Conservation (phyloP, 208 protist species). For the Leishmania arabica region DNA sequence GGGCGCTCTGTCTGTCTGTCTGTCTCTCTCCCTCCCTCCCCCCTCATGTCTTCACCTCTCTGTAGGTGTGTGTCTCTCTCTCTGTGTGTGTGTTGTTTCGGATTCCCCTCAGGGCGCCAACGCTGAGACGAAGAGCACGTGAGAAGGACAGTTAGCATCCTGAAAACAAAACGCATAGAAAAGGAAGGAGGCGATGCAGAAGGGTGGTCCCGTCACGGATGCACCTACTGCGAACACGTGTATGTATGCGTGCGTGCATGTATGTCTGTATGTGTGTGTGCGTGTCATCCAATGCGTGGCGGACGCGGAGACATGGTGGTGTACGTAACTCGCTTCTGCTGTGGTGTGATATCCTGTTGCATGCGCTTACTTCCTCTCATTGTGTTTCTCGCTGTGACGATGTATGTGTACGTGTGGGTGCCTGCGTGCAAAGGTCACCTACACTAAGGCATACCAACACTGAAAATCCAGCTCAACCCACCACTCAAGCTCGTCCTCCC, state of each 20-base stretch:
- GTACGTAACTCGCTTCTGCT: not conserved
- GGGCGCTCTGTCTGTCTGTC: too few relatives aligned
- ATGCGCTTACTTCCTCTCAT: conserved; percentile 26
- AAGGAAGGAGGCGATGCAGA: not conserved
- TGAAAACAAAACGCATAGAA: not conserved
- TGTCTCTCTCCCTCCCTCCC: too few relatives aligned
- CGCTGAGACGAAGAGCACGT: not conserved
- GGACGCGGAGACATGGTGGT: not conserved
- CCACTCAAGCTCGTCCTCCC: not conserved
- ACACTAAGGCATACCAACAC: not conserved
- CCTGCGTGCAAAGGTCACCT: not conserved
- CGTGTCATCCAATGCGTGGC: not conserved
- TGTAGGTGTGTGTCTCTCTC: too few relatives aligned
- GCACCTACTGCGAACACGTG: not conserved
- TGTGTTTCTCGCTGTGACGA: not conserved
- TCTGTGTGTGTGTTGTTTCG: not conserved
- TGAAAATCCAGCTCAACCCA: not conserved
- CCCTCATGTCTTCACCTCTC: too few relatives aligned
- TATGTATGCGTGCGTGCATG: not conserved
- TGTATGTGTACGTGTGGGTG: not conserved
- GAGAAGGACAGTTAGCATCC: not conserved
- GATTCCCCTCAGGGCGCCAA: not conserved
- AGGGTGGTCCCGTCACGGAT: not conserved
- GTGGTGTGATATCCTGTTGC: not conserved
- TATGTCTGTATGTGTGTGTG: not conserved